Evolutionary conservation across 345 rosid genomes (phyloP).

Genomic region (Salix caprea): DNA sequence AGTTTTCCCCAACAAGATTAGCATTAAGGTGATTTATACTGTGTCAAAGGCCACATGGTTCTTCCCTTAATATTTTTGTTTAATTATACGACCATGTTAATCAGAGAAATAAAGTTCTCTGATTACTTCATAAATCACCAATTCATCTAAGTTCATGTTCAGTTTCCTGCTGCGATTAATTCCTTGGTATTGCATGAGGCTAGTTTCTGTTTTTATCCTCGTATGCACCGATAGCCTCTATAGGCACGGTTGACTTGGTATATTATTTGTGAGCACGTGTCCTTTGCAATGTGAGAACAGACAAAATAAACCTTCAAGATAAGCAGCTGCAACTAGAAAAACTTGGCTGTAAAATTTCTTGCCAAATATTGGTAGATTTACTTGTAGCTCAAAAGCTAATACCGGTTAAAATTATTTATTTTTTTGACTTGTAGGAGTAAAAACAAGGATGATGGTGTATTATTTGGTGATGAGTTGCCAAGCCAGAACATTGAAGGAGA

Average conservation of each 20-base stretch:
- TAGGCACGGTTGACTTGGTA: not conserved
- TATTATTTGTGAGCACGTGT: not conserved
- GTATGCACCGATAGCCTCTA: not conserved
- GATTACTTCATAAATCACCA: not conserved
- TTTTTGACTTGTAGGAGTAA: conserved; percentile 20
- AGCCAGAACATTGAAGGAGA: conserved; percentile 13
- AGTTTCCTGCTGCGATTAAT: not conserved
- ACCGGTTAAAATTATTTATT: not conserved
- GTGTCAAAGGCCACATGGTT: not conserved
- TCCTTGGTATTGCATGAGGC: not conserved
- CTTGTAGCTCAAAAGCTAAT: not conserved
- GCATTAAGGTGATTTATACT: not conserved
- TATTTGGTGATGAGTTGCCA: conserved; percentile 6
- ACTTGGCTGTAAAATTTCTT: not conserved
- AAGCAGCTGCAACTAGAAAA: too few relatives aligned
- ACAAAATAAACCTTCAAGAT: too few relatives aligned
- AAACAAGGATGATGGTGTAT: conserved; percentile 15
- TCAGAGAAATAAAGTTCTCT: not conserved
- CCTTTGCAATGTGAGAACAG: too few relatives aligned
- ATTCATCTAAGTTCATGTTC: not conserved
- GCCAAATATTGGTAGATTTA: not conserved
- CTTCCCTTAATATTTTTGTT: not conserved
- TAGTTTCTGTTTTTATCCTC: not conserved
- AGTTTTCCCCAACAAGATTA: not conserved
- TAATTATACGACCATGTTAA: not conserved